Percentiles rank a stretch among this genome's conserved stretches.
These are phyloP conservation scores for Mucor lusitanicus DNA, from an alignment of 371 early-diverging fungal genomes.

Conservation along the genomic window DNA sequence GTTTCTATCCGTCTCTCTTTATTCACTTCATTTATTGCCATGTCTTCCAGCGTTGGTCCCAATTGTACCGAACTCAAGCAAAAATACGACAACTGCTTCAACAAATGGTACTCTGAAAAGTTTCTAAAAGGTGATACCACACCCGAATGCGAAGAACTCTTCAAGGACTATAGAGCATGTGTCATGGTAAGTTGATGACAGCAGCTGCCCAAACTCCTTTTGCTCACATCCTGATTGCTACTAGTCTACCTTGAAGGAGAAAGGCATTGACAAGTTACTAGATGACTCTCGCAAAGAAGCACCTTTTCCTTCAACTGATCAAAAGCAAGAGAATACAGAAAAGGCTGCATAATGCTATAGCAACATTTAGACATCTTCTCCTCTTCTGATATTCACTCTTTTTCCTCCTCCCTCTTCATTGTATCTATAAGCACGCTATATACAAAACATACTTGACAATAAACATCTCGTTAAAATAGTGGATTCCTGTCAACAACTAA, in stretches of 20 bases:
- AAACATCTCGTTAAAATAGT: not conserved
- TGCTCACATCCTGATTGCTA: not conserved
- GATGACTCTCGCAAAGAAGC: constrained; percentile 78
- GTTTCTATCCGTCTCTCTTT: not conserved
- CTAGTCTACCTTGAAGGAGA: constrained; percentile 76
- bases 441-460: not conserved
- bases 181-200: constrained; percentile 62
- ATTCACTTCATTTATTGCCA: constrained; percentile 4
- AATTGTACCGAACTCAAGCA: constrained; percentile 90
- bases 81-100: constrained; percentile 91
- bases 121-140: constrained; percentile 85
- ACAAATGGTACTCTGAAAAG: constrained; percentile 94
- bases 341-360: not conserved
- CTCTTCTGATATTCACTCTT: not conserved
- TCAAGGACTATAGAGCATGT: constrained; percentile 84
- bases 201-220: not conserved
- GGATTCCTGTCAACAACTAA: not conserved
- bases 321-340: constrained; percentile 5
- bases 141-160: constrained; percentile 84
- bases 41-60: constrained; percentile 77
- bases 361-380: not conserved
- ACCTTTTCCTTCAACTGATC: constrained; percentile 54
- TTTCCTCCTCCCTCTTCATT: not conserved
- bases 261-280: constrained; percentile 76
- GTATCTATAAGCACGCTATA: not conserved